Evolutionary conservation across 23 red algal species (phyloP).

Genomic region (Gracilaria vermiculophylla): DNA sequence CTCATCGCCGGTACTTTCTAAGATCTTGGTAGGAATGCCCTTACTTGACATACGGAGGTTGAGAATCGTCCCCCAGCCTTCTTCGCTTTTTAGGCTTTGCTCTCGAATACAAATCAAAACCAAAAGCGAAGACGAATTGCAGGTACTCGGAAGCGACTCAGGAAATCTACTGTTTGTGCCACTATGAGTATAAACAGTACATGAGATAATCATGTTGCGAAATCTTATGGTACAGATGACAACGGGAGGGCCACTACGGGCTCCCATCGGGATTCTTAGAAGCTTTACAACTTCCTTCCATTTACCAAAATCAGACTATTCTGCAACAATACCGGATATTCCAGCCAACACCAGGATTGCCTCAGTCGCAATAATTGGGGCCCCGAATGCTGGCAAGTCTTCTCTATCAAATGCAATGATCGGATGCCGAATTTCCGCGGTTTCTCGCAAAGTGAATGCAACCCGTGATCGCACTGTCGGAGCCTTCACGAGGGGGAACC

Average conservation of each 20-base stretch:
- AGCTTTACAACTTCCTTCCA: background rate
- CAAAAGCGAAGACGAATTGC: no score
- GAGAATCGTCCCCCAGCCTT: no score
- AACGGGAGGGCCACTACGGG: background rate
- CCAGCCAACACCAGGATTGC: conserved; percentile 41
- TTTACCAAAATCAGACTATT: conserved; percentile 1
- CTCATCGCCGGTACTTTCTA: no score
- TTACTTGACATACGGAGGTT: no score
- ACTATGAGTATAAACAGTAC: background rate
- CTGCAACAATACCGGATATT: background rate
- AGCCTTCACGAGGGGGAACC: conserved; percentile 32
- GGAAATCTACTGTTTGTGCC: background rate
- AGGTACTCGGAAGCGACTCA: no score
- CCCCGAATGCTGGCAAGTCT: conserved; percentile 87
- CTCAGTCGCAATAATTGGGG: conserved; percentile 73
- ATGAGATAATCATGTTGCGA: background rate
- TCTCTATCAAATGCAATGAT: conserved; percentile 74
- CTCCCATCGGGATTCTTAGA: background rate
- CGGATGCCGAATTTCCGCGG: conserved; percentile 56
- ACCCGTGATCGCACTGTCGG: conserved; percentile 60
- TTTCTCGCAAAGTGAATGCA: conserved; percentile 86
- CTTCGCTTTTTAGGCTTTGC: no score
- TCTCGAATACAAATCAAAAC: no score
- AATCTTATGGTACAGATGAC: background rate
- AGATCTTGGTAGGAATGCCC: no score